Base-by-base conservation (phyloP, 202 grass and related monocot genomes). In the Dendrocalamus latiflorus region DNA sequence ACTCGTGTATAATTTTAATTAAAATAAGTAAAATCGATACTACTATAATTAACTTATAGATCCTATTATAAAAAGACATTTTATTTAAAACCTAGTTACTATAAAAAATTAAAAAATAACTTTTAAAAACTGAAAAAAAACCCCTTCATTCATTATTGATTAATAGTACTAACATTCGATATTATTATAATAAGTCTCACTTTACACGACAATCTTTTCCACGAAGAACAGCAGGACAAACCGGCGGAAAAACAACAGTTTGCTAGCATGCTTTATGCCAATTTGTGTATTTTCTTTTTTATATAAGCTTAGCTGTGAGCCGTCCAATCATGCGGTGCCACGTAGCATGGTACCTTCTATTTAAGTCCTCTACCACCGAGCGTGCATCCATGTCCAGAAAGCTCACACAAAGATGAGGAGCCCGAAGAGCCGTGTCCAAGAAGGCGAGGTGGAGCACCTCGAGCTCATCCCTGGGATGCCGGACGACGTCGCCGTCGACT, bases 401-500 rank as follows among this genome's bases (percentile, higher is more conserved):
- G 54, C 11, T 73, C 9, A 30, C 9, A 24, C 28, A 10, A 26
- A 76, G 61, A 90, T 83, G 92, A 85, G 72, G 77, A 83, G 39
- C 73, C 63, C 74, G 9, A 65, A 47, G 14, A 67, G 42, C 48
- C 16, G 78, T 41, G 50, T 1, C 30, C 3, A 15, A 10, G 81
- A 65, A 3, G 16, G 8, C 58, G 26, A 6, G 38, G 18, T 8
- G n/a, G 77, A 80, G 20, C 78, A 86, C 74, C 3, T 81, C 6
- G 80, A 58, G 6, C 80, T 95, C 39, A 93, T 95, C 77, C 90
- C 93, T 2, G 90, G 90, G 18, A 81, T 95, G 73, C 88, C 90
- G 5, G 86, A 95, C 85, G 93, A 95, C 79, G 79, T 93, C 13
- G 93, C 88, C n/a, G 81, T 91, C 42, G 88, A 93, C 62, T 95